Base-by-base conservation (phyloP, 225 moss, liverwort and hornwort genomes). In the Neckera pumila region DNA sequence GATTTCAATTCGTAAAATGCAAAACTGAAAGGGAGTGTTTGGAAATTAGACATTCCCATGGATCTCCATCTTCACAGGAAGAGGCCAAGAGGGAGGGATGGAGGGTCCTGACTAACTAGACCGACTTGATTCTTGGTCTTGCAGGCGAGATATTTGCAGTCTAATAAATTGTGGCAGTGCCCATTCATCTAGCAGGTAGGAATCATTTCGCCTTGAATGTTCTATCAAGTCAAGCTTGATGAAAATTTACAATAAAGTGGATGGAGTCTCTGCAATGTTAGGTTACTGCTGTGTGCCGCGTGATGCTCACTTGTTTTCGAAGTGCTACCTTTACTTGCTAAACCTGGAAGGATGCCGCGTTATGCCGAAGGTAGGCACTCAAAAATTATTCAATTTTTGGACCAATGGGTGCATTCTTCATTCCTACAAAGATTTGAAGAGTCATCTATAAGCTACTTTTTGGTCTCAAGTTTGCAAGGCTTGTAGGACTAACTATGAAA, bases 271-370 rank as follows among this genome's bases (percentile, higher is more conserved):
- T 26, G 26, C 11, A 78, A 25, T 56, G n/a, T 77, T 15, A 36
- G 54, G 54, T 54, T 22, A 34, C 18, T 18, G 74, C 76, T 77
- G 15, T 54, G 54, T 9, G 23, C 9, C 9, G 23, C 25, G n/a
- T 56, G n/a, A 76, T 51, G 34, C 6, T 0, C 54, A 6, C 9
- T 54, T 54, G 20, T 54, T 25, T 77, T 56, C 1, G 1, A 26
- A 9, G 9, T 25, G 10, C 5, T 76, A 15, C 9, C 22, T 76
- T 76, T 3, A 6, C 23, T 76, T 76, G 2, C 14, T 36, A 76
- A 22, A 14, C 33, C 1, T 75, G 8, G 20, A 2, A 47, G 19
- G 19, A 11, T 2, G 7, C 11, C 4, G 1, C 2, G 1, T 4
- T 11, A 30, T 30, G 17, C 18, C 16, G 9, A 27, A 71, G 42